Evolutionary conservation across 352 stramenopile species (phyloP), one percentile per base, ranked within the genome.

Genomic region (Phytophthora capsici): DNA sequence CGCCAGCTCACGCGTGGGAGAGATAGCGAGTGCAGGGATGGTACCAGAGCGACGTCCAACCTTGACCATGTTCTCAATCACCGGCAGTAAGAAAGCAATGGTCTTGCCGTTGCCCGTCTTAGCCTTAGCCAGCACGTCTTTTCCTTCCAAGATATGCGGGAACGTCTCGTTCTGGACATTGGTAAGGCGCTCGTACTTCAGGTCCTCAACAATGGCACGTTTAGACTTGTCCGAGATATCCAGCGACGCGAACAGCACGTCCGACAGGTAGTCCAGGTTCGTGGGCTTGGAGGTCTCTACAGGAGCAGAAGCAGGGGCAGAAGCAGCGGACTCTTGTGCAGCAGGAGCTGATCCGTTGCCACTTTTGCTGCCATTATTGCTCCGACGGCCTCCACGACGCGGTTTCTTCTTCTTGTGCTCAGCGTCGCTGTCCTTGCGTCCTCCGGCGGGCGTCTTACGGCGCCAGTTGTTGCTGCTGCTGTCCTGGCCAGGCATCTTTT

Each of bases 1-100:
- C 17, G 96, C 96, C 28, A 99, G 67, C 75, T 99, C 97, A 26
- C 97, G 84, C 56, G 96, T 99, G 9, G 96, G 97, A 9, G 93
- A 98, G 54, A 99, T 90, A 9, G 98, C 80, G 32, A 99, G 80
- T 9, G 88, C 94, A 23, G 90, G 94, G 22, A 98, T 86, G 5
- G 88, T 91, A 63, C 98, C 89, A 4, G 71, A 37, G 5, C 60
- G 58, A 69, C 82, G 92, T 2, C 75, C 69, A 6, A 77, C 53
- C 28, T 78, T 73, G 40, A 88, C 88, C 58, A 97, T 82, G 55
- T 80, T 82, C 71, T 97, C 89, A 3, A 97, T 73, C 34, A 88
- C 63, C 17, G 86, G 86, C 53, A 95, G 73, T 49, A 95, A 19
- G 66, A 94, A 94, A 19, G 94, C 91, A 66, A 94, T 87, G 13